These are phyloP conservation scores for Echium plantagineum DNA, from an alignment of 257 asterid genomes.

Conservation along the genomic window DNA sequence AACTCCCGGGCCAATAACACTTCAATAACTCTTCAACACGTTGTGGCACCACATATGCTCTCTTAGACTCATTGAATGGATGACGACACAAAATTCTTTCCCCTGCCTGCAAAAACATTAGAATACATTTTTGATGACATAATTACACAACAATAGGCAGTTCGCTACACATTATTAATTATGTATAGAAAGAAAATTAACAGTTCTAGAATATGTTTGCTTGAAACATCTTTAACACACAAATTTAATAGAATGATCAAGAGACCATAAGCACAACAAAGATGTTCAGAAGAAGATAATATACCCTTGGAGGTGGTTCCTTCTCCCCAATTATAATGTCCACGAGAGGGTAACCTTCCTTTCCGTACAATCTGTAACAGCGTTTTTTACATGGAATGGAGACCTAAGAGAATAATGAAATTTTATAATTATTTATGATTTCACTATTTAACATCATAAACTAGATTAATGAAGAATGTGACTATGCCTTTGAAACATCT, in stretches of 20 bases:
- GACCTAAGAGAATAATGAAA: constrained; percentile 36
- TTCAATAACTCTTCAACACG: constrained; percentile 81
- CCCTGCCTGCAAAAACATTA: constrained; percentile 36
- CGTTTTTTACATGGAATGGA: constrained; percentile 98
- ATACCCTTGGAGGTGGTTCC: constrained; percentile 89
- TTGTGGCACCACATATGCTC: constrained; percentile 88
- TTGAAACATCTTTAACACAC: too few species aligned
- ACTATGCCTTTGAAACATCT: constrained; percentile 81
- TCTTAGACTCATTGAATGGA: constrained; percentile 86
- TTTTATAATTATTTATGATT: too few species aligned
- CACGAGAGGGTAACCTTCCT: constrained; percentile 88
- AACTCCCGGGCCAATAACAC: constrained; percentile 82
- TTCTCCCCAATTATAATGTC: constrained; percentile 90
- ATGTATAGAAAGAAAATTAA: too few species aligned
- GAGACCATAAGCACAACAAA: not conserved
- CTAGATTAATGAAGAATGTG: not conserved
- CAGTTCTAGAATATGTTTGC: too few species aligned
- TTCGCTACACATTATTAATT: too few species aligned
- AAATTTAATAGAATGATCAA: not conserved
- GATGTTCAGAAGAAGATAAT: not conserved
- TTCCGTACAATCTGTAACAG: constrained; percentile 81
- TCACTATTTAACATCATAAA: too few species aligned
- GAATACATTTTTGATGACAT: too few species aligned
- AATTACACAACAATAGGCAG: too few species aligned
- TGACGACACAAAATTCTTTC: constrained; percentile 81